phyloP scores from a whole-genome alignment of 148 eudicot species.

The Nepenthes gracilis region DNA sequence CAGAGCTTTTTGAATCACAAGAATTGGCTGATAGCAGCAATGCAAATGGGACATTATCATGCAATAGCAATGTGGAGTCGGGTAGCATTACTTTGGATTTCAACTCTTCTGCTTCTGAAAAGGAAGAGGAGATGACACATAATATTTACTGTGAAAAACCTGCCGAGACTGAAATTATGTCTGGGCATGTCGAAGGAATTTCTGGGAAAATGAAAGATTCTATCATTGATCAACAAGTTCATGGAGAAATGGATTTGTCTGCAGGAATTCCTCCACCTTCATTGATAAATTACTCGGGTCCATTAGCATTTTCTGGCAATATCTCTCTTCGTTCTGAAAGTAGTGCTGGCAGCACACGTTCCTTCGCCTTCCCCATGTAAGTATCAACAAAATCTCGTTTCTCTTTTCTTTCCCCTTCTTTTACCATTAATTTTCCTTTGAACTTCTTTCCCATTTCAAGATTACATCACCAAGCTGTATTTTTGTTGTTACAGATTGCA shows the following conservation, averaged over 20 bases:
- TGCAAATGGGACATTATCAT: constrained; percentile 8
- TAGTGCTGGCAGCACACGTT: constrained; percentile 78
- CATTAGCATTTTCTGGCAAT: constrained; percentile 44
- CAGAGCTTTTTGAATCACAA: neutral
- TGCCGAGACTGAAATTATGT: constrained; percentile 17
- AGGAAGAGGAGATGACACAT: constrained; percentile 12
- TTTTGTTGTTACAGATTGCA: constrained; percentile 45
- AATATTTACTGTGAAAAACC: constrained; percentile 20
- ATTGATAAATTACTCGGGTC: constrained; percentile 44
- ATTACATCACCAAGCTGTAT: neutral
- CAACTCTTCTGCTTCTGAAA: constrained; percentile 22
- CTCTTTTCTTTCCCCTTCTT: neutral
- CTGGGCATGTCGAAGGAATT: constrained; percentile 20
- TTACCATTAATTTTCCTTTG: neutral
- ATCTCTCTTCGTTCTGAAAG: constrained; percentile 82
- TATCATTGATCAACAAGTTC: constrained; percentile 19
- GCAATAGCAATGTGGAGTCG: constrained; percentile 43
- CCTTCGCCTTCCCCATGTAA: constrained; percentile 98
- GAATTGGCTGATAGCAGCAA: neutral
- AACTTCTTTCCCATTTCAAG: neutral
- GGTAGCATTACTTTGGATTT: constrained; percentile 52
- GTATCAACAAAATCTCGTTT: neutral
- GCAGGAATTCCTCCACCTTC: constrained; percentile 34
- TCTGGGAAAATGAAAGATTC: constrained; percentile 4
- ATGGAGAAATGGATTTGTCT: constrained; percentile 77